phyloP scores from a whole-genome alignment of 2,329 filamentous ascomycete genomes.

The Aureobasidium mangrovei region DNA sequence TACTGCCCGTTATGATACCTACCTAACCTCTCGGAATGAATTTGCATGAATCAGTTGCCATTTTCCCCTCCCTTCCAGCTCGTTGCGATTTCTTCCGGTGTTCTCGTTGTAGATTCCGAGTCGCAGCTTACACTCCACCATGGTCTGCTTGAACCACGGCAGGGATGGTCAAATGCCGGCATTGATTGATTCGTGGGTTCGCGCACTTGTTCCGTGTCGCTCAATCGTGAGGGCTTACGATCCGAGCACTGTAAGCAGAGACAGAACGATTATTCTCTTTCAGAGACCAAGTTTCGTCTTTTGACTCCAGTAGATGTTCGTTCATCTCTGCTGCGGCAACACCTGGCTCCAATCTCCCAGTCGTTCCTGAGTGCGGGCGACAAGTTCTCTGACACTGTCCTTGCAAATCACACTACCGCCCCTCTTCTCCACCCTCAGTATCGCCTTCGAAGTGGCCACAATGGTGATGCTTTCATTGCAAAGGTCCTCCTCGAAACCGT shows the following conservation, averaged over 20 bases:
- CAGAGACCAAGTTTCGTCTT: background rate
- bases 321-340: conserved; percentile 14
- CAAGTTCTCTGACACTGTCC: conserved; percentile 52
- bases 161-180: too few species aligned
- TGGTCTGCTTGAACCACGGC: too few species aligned
- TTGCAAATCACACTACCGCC: conserved; percentile 65
- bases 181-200: too few species aligned
- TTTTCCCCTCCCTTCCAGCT: background rate
- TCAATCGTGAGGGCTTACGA: too few species aligned
- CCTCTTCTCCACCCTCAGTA: conserved; percentile 71
- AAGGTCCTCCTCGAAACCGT: conserved; percentile 78
- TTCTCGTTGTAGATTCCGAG: too few species aligned
- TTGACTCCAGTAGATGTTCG: too few species aligned
- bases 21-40: conserved; percentile 1
- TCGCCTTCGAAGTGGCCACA: conserved; percentile 55
- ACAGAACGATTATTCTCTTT: too few species aligned
- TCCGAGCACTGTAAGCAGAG: too few species aligned
- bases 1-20: conserved; percentile 2
- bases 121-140: too few species aligned
- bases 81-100: background rate
- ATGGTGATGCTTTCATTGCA: conserved; percentile 78
- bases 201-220: too few species aligned
- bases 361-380: conserved; percentile 49
- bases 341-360: conserved; percentile 49
- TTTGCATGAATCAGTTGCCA: background rate